phyloP scores from a whole-genome alignment of 768 basidiomycete species.

The Mycena galericulata region DNA sequence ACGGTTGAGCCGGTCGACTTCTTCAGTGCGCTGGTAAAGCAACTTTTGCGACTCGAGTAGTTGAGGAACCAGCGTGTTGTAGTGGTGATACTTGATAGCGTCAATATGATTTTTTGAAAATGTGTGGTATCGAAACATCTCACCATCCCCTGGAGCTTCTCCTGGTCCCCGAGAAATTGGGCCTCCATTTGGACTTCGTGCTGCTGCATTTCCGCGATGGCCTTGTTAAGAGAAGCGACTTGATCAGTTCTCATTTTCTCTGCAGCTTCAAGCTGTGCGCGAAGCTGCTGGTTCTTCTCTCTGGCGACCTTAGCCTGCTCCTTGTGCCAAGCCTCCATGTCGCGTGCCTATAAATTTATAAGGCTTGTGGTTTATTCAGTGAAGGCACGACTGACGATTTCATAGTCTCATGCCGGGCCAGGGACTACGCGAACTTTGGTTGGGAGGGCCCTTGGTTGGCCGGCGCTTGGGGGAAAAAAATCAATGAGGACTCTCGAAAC shows the following conservation, averaged over 20 bases:
- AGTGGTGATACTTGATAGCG: conserved; percentile 7
- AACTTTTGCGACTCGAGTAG: conserved; percentile 21
- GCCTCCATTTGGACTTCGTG: conserved; percentile 25
- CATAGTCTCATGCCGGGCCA: conserved; percentile 7
- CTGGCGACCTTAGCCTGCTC: conserved; percentile 10
- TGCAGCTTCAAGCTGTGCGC: conserved; percentile 9
- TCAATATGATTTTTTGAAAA: conserved; percentile 12
- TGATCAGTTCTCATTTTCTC: conserved; percentile 8
- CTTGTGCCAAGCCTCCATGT: conserved; percentile 13
- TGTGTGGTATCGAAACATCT: conserved; percentile 2
- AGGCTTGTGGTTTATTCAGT: conserved; percentile 2
- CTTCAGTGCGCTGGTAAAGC: conserved; percentile 20
- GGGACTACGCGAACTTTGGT: conserved; percentile 21
- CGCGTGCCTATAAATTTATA: conserved; percentile 11
- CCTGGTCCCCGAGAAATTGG: conserved; percentile 25
- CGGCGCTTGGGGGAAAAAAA: conserved; percentile 12
- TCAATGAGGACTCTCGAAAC: conserved; percentile 16
- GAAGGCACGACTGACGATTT: conserved; percentile 12
- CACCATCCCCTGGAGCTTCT: conserved; percentile 24
- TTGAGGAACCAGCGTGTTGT: conserved; percentile 3
- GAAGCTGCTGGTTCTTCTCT: conserved; percentile 20
- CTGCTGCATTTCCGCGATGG: conserved; percentile 17
- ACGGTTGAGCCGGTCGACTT: conserved; percentile 15
- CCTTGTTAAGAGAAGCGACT: background rate
- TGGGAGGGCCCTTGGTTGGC: background rate